phyloP scores from a whole-genome alignment of 2,329 filamentous ascomycete genomes.

The Fusarium mundagurra region DNA sequence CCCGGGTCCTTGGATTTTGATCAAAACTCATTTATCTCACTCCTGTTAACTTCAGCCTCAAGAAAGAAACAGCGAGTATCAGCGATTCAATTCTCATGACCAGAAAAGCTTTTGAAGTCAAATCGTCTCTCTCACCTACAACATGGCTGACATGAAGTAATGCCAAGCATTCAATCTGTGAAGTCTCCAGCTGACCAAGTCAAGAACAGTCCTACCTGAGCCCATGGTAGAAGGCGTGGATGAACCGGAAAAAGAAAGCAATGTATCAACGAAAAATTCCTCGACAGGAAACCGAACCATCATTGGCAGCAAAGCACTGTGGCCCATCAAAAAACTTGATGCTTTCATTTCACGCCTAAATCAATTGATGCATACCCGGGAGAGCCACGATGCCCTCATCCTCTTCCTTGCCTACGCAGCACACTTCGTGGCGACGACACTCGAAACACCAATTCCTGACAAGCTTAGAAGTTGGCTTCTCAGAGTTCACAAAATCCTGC shows the following conservation, averaged over 20 bases:
- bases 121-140: accelerated
- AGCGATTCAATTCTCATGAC: background rate
- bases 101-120: accelerated
- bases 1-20: background rate
- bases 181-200: background rate
- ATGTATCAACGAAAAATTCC: accelerated
- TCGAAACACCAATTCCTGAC: constrained; percentile 6
- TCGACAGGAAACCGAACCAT: accelerated
- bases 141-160: constrained; percentile 6
- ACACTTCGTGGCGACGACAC: constrained; percentile 15
- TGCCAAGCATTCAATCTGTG: accelerated
- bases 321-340: constrained; percentile 14
- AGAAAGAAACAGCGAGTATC: background rate
- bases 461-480: background rate
- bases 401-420: constrained; percentile 26
- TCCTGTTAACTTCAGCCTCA: too few relatives aligned
- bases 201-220: background rate
- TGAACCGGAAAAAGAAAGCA: background rate
- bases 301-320: background rate
- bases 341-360: constrained; percentile 14
- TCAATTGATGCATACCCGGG: constrained; percentile 26
- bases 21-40: background rate
- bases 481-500: accelerated
- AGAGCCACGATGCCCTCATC: constrained; percentile 20
- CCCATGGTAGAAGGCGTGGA: background rate